These are phyloP conservation scores for Penicillium diatomitis DNA, from an alignment of 495 filamentous ascomycete genomes.

Conservation along the genomic window DNA sequence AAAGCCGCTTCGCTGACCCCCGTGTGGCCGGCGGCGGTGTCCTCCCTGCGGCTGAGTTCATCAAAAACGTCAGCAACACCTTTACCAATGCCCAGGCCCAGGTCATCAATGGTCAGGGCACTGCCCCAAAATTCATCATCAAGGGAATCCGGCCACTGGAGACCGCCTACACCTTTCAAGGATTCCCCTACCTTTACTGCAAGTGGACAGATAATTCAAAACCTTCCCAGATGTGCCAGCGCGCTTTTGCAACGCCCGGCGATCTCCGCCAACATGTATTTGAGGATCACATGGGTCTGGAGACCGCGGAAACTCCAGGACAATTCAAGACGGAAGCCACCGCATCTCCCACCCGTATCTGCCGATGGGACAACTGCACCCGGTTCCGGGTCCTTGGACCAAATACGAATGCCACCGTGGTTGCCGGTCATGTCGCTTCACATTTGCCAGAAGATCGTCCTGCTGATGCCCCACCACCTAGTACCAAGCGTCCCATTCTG, in stretches of 20 bases:
- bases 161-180: constrained; percentile 61
- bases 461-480: constrained; percentile 34
- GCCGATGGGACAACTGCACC: constrained; percentile 31
- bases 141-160: constrained; percentile 77
- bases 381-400: constrained; percentile 31
- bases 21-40: constrained; percentile 45
- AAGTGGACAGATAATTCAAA: constrained; percentile 42
- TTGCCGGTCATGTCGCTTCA: constrained; percentile 40
- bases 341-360: constrained; percentile 28
- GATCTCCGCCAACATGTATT: constrained; percentile 70
- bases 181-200: constrained; percentile 46
- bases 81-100: constrained; percentile 74
- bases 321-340: constrained; percentile 39
- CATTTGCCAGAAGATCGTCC: constrained; percentile 46
- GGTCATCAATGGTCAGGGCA: constrained; percentile 51
- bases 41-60: constrained; percentile 88
- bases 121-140: constrained; percentile 79
- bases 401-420: constrained; percentile 34
- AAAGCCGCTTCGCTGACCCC: constrained; percentile 59
- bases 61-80: constrained; percentile 81
- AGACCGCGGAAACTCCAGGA: constrained; percentile 38
- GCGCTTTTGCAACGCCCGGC: constrained; percentile 50
- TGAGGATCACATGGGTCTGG: constrained; percentile 53
- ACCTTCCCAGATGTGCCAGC: constrained; percentile 43
- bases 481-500: constrained; percentile 30